A percentile compares a stretch with the other conserved stretches of the same genome.
These are phyloP conservation scores for Lepiota brunneoincarnata DNA, from an alignment of 768 basidiomycete species.

Conservation along the genomic window DNA sequence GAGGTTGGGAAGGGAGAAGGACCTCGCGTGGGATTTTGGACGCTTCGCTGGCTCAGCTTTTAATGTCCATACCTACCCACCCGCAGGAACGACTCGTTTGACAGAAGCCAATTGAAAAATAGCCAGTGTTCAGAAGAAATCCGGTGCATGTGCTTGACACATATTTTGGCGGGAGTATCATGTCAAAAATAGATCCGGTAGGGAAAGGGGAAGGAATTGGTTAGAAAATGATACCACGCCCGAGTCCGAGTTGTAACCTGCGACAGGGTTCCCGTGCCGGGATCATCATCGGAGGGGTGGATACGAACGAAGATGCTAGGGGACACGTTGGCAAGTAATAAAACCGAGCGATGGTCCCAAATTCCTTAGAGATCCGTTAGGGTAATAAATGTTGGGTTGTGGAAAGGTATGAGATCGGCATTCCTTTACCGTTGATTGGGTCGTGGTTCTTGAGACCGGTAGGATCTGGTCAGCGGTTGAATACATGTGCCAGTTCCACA, in stretches of 20 bases:
- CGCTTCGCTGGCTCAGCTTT: neutral
- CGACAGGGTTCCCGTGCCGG: neutral
- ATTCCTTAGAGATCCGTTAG: no score
- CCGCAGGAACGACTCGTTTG: neutral
- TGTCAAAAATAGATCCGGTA: slow-evolving; percentile 2
- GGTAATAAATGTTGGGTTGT: neutral
- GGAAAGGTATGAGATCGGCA: no score
- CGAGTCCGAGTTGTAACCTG: neutral
- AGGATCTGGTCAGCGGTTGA: neutral
- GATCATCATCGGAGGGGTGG: no score
- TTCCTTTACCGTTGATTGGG: no score
- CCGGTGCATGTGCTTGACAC: slow-evolving; percentile 4
- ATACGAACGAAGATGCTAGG: no score
- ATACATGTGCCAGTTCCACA: neutral
- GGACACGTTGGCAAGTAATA: no score
- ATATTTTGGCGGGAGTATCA: neutral
- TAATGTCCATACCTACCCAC: neutral
- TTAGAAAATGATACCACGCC: neutral
- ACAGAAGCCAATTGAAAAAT: neutral
- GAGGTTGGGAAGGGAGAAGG: neutral
- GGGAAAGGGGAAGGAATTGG: neutral
- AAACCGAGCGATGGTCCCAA: no score
- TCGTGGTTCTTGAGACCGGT: neutral
- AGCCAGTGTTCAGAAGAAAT: neutral
- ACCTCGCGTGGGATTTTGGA: neutral